phyloP scores from a whole-genome alignment of 2,329 filamentous ascomycete genomes.

The Teratosphaeria viscida region DNA sequence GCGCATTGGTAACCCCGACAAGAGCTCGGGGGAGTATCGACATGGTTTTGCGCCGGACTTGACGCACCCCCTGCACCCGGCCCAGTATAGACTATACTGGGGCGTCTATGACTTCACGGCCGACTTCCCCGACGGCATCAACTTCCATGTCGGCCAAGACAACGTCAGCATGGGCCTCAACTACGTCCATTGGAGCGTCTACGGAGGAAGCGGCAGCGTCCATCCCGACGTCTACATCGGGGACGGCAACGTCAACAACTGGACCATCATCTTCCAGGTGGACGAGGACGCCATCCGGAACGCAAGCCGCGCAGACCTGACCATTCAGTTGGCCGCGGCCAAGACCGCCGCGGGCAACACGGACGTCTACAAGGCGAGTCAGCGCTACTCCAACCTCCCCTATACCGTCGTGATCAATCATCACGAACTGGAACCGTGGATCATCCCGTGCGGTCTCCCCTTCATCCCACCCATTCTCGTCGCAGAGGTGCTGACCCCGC shows the following conservation, averaged over 20 bases:
- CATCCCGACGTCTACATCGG: conserved; percentile 35
- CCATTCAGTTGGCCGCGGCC: conserved; percentile 52
- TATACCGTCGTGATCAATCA: conserved; percentile 42
- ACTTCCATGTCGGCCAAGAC: conserved; percentile 46
- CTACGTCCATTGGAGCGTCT: conserved; percentile 57
- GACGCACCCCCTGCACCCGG: conserved; percentile 41
- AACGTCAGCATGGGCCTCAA: conserved; percentile 44
- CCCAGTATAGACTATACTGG: conserved; percentile 54
- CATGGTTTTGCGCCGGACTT: conserved; percentile 45
- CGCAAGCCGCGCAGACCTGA: conserved; percentile 45
- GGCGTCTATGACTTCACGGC: conserved; percentile 47
- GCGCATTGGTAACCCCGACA: conserved; percentile 53
- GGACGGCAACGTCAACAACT: conserved; percentile 44
- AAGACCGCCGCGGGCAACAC: conserved; percentile 55
- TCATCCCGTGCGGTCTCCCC: conserved; percentile 40
- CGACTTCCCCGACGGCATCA: conserved; percentile 50
- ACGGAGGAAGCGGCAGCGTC: conserved; percentile 45
- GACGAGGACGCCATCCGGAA: conserved; percentile 31
- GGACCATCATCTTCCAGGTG: conserved; percentile 47
- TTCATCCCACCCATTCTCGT: conserved; percentile 11
- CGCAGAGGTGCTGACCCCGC: not conserved
- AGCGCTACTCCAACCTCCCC: conserved; percentile 44
- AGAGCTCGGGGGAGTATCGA: conserved; percentile 49
- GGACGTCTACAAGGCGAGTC: conserved; percentile 45
- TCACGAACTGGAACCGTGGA: conserved; percentile 39